Percentiles rank a stretch among this genome's conserved stretches.
Conservation (phyloP, 2,329 filamentous ascomycete species). For the Fusarium torreyae region DNA sequence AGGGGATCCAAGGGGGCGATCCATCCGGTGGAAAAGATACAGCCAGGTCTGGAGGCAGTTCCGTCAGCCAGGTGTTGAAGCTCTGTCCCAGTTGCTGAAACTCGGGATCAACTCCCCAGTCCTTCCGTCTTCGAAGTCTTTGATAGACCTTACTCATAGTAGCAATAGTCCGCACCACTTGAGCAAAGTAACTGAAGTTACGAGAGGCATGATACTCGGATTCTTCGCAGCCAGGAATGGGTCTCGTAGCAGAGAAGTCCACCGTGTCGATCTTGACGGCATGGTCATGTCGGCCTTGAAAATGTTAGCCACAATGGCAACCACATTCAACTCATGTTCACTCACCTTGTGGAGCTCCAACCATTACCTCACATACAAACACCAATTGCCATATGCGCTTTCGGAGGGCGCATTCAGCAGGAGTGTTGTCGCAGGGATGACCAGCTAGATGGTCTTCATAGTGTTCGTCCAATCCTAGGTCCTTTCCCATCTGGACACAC, state of each 20-base stretch:
- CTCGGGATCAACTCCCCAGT: constrained; percentile 89
- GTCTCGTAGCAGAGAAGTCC: constrained; percentile 78
- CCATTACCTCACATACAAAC: constrained; percentile 90
- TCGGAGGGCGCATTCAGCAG: constrained; percentile 85
- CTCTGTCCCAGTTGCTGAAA: constrained; percentile 84
- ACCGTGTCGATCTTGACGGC: constrained; percentile 82
- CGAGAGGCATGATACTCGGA: constrained; percentile 83
- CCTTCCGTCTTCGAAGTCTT: constrained; percentile 80
- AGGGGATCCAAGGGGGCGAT: constrained; percentile 86
- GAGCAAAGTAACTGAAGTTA: constrained; percentile 86
- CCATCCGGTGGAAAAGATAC: constrained; percentile 84
- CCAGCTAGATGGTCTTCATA: constrained; percentile 82
- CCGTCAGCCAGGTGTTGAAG: constrained; percentile 82
- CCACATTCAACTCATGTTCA: background rate
- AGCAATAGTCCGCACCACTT: constrained; percentile 83
- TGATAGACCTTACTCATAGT: constrained; percentile 83
- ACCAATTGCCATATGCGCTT: constrained; percentile 92
- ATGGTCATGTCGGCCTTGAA: constrained; percentile 82
- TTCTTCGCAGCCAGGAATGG: constrained; percentile 77
- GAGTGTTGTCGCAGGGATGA: constrained; percentile 76
- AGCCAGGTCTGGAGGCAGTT: constrained; percentile 83
- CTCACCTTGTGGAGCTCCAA: constrained; percentile 88
- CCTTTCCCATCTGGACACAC: constrained; percentile 93
- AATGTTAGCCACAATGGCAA: constrained; percentile 25
- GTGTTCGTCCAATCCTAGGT: constrained; percentile 91